Evolutionary conservation across 139 green algal species (phyloP), one percentile per base, ranked within the genome.

Genomic region (Asterochloris erici): DNA sequence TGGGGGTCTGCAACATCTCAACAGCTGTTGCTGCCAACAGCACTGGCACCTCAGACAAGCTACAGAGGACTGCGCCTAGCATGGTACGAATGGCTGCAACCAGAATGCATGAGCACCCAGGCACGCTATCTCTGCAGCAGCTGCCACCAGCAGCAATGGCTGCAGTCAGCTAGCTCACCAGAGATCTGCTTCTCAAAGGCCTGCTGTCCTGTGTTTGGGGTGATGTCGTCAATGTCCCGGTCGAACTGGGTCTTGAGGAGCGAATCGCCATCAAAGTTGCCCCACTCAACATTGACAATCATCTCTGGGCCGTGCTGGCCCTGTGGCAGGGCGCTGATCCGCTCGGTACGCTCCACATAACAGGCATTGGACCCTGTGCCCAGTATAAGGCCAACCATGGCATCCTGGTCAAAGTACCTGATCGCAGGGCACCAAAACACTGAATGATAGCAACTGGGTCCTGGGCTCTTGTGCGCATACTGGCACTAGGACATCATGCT

Each of bases 361-460:
- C 89, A 91, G 0, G 89, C 92, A 81, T 98, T 98, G 82, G 93
- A 97, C 68, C 95, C 95, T 24, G 95, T 97, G 73, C 94, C 95
- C 38, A 98, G 81, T 64, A 98, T 97, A 81, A 97, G 87, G 27
- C 89, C 90, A 15, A 95, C 79, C 79, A 88, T 77, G 14, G 90
- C 92, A 83, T 88, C 79, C 17, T 78, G 84, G 60, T 96, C 90
- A 29, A 84, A 64, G 84, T 97, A 98, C 61, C 88, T 83, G 64
- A 82, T 69, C 0, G 87, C 90, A 71, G 66, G 6, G 38, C 38
- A 54, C 38, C 38, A 54, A 6, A 6, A 54, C 4, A 2, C 6
- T 54, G 38, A 54, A 6, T 54, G 38, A 54, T 6, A 54, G 38
- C 6, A 54, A 54, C 38, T 54, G 38, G 6, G 38, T 54, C 38